Percentiles rank a stretch among this genome's conserved stretches.
Conservation (phyloP, 148 eudicot species). For the Cornus controversa region DNA sequence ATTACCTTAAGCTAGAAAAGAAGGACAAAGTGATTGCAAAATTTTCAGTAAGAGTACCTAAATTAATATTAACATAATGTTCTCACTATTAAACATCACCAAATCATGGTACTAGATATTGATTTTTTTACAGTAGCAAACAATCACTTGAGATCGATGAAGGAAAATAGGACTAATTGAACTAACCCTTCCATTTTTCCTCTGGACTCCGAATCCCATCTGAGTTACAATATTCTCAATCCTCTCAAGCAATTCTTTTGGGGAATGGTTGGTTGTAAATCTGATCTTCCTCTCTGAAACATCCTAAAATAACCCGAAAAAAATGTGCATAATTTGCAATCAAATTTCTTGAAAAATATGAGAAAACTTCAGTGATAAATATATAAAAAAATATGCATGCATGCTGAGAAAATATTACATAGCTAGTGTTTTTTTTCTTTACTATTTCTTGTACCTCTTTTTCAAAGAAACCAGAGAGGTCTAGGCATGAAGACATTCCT, state of each 20-base stretch:
- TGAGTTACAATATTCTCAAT: slow-evolving; percentile 63
- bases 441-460: slow-evolving; percentile 52
- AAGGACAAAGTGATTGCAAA: background rate
- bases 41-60: background rate
- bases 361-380: background rate
- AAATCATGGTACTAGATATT: background rate
- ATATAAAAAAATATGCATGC: background rate
- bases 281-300: slow-evolving; percentile 82
- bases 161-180: background rate
- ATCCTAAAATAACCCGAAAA: slow-evolving; percentile 40
- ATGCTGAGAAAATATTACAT: background rate
- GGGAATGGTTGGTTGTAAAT: slow-evolving; percentile 75
- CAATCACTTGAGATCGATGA: background rate
- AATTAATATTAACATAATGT: background rate
- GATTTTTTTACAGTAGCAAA: too few species aligned
- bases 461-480: slow-evolving; percentile 96
- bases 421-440: background rate
- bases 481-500: slow-evolving; percentile 90
- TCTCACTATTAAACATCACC: background rate
- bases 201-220: slow-evolving; percentile 81
- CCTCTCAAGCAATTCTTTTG: slow-evolving; percentile 66
- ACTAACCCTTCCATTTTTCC: slow-evolving; percentile 80
- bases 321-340: background rate
- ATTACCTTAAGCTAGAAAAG: slow-evolving; percentile 62
- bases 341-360: background rate